Evolutionary conservation across 2,329 filamentous ascomycete genomes (phyloP).

Genomic region (Ceratocystis albifundus): DNA sequence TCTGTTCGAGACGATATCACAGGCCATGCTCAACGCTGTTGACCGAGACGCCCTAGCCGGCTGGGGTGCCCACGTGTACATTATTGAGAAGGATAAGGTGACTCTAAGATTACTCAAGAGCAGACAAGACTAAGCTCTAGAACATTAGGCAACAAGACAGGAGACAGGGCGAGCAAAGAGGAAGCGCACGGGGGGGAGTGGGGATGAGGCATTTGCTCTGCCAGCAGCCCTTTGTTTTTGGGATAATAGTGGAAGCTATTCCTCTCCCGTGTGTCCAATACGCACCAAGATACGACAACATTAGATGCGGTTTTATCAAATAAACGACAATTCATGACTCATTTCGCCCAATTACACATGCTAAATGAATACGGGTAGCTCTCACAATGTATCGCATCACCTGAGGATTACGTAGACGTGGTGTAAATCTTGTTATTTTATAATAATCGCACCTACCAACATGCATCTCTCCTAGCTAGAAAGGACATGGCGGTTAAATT

Average conservation of each 20-base stretch:
- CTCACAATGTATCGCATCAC: background rate
- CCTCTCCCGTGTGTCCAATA: background rate
- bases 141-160: background rate
- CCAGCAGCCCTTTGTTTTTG: background rate
- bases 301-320: slow-evolving; percentile 18
- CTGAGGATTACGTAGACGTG: background rate
- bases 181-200: background rate
- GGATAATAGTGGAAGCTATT: slow-evolving; percentile 1
- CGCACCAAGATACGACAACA: slow-evolving; percentile 8
- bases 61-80: slow-evolving; percentile 98
- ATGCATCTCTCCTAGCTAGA: background rate
- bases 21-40: slow-evolving; percentile 87
- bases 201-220: slow-evolving; percentile 1
- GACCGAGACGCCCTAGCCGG: slow-evolving; percentile 94
- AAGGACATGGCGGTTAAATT: background rate
- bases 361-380: background rate
- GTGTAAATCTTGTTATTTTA: background rate
- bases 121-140: slow-evolving; percentile 66
- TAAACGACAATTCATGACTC: slow-evolving; percentile 22
- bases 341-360: background rate
- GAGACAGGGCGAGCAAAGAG: background rate
- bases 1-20: slow-evolving; percentile 96
- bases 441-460: background rate
- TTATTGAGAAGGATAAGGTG: slow-evolving; percentile 99
- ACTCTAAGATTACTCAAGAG: slow-evolving; percentile 98